Evolutionary conservation across 768 basidiomycete species (phyloP).

Genomic region (Chalciporus piperatus): DNA sequence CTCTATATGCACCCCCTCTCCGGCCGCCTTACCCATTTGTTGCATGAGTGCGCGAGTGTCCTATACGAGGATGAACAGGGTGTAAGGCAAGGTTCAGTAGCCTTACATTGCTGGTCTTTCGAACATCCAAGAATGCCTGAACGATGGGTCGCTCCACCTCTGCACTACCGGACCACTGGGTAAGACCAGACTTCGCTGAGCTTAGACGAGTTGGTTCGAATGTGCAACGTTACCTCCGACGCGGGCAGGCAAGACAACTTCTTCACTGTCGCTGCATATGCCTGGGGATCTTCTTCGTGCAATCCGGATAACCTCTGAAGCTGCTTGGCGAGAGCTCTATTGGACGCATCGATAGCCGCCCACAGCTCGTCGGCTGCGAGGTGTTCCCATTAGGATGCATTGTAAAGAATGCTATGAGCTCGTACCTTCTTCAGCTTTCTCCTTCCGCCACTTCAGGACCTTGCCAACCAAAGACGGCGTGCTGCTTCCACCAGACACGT

Average conservation of each 20-base stretch:
- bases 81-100: neutral
- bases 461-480: constrained; percentile 92
- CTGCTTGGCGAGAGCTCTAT: constrained; percentile 54
- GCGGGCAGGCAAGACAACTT: constrained; percentile 60
- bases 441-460: constrained; percentile 86
- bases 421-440: constrained; percentile 55
- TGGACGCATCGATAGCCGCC: constrained; percentile 60
- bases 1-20: constrained; percentile 77
- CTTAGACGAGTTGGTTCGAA: neutral
- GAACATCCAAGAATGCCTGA: constrained; percentile 56
- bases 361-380: constrained; percentile 59
- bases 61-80: constrained; percentile 37
- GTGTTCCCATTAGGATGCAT: constrained; percentile 2
- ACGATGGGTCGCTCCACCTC: constrained; percentile 36
- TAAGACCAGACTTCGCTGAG: neutral
- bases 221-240: constrained; percentile 43
- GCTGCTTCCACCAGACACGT: constrained; percentile 94
- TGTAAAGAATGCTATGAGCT: neutral
- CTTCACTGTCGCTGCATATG: constrained; percentile 57
- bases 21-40: constrained; percentile 70
- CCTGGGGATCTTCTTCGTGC: constrained; percentile 43
- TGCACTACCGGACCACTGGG: constrained; percentile 44
- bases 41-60: constrained; percentile 78
- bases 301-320: constrained; percentile 51
- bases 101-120: constrained; percentile 56